Evolutionary conservation across 441 rosid genomes (phyloP).

Genomic region (Populus hybrid): DNA sequence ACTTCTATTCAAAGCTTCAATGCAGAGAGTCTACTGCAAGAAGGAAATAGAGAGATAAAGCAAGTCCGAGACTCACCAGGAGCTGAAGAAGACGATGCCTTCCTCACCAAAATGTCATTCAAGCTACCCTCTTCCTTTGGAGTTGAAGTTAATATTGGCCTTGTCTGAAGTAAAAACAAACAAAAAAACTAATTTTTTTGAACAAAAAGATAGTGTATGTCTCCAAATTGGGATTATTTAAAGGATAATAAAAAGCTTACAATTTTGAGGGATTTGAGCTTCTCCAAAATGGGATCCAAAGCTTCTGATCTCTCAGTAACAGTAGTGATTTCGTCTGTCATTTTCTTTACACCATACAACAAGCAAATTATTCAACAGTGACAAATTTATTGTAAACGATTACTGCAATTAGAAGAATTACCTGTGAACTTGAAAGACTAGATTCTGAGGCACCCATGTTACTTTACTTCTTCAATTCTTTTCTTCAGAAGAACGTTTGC

Average conservation of each 20-base stretch:
- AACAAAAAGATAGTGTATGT: background rate
- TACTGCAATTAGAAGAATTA: background rate
- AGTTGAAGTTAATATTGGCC: constrained; percentile 67
- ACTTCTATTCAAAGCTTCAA: background rate
- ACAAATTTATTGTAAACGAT: background rate
- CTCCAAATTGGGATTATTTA: background rate
- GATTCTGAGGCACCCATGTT: constrained; percentile 52
- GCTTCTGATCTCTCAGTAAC: constrained; percentile 58
- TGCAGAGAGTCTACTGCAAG: background rate
- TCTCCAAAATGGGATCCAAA: constrained; percentile 70
- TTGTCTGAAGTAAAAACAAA: constrained; percentile 40
- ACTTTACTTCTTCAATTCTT: background rate
- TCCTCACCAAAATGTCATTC: constrained; percentile 90
- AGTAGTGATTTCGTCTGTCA: constrained; percentile 71
- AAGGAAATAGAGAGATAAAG: background rate
- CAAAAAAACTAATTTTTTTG: background rate
- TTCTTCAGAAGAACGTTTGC: background rate
- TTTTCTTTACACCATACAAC: constrained; percentile 19
- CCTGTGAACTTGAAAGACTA: constrained; percentile 20
- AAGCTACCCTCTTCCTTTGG: constrained; percentile 81
- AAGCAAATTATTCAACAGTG: background rate
- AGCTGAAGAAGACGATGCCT: constrained; percentile 56
- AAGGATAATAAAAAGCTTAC: constrained; percentile 35
- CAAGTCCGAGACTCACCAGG: constrained; percentile 36
- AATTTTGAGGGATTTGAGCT: constrained; percentile 69